Conservation (phyloP, 2,329 filamentous ascomycete genomes). For the Neophaeococcomyces aloes region DNA sequence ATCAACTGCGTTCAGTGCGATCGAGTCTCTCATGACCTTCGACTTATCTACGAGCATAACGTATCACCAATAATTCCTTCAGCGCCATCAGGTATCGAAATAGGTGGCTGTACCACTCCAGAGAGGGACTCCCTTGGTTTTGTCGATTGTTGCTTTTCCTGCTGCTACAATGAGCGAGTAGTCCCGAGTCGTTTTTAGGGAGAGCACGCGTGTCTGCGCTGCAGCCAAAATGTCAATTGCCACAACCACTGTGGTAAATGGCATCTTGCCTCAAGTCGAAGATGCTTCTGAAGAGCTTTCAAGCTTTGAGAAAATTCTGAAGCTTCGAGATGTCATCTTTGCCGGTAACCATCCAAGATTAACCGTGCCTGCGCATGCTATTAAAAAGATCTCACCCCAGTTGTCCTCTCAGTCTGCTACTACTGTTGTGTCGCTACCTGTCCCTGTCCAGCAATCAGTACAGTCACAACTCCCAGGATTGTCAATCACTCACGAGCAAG, state of each 20-base stretch:
- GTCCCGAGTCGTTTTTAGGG: not conserved
- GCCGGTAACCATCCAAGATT: conserved; percentile 57
- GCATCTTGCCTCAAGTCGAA: conserved; percentile 22
- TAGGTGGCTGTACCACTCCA: no score
- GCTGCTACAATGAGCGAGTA: conserved; percentile 1
- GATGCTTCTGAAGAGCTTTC: conserved; percentile 45
- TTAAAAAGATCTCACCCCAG: conserved; percentile 30
- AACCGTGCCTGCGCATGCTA: conserved; percentile 44
- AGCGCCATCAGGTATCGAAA: no score
- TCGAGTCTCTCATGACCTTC: no score
- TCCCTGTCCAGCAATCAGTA: conserved; percentile 18
- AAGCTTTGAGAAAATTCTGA: conserved; percentile 71
- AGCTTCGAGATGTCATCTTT: conserved; percentile 69
- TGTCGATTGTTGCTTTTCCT: no score
- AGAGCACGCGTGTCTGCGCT: conserved; percentile 8
- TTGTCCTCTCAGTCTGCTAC: conserved; percentile 15
- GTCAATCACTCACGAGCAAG: conserved; percentile 17
- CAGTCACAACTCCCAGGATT: conserved; percentile 19
- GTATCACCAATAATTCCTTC: no score
- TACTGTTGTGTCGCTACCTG: conserved; percentile 19
- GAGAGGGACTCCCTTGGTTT: no score
- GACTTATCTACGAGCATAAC: no score
- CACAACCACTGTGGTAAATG: conserved; percentile 19
- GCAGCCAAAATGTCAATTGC: conserved; percentile 17
- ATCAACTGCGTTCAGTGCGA: no score